Evolutionary conservation across 345 rosid genomes (phyloP).

Genomic region (Eucalyptus dawsonii): DNA sequence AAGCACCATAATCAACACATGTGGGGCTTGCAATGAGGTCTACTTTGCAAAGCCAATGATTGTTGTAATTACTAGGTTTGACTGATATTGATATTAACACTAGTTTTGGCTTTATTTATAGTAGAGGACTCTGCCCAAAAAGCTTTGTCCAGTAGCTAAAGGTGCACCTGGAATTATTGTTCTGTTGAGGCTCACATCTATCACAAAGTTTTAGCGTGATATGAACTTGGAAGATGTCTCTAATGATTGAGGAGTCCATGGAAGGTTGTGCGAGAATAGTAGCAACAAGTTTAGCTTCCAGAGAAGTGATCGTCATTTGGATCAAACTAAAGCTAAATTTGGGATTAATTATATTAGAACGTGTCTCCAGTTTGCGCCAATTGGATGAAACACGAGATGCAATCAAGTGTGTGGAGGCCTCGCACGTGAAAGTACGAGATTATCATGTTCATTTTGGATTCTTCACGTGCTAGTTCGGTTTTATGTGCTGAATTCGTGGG

Average conservation of each 20-base stretch:
- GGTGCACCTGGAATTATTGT: background rate
- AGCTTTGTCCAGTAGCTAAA: background rate
- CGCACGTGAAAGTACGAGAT: background rate
- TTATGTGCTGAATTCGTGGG: background rate
- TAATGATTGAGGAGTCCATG: background rate
- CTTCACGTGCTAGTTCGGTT: background rate
- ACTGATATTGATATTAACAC: background rate
- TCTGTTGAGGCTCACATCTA: background rate
- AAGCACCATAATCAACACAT: background rate
- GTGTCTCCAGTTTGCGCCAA: background rate
- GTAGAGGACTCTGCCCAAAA: background rate
- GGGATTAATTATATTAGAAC: background rate
- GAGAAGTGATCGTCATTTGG: background rate
- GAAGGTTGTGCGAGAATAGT: background rate
- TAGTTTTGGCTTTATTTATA: background rate
- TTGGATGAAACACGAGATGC: background rate
- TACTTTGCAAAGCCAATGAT: background rate
- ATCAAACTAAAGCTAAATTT: background rate
- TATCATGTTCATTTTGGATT: background rate
- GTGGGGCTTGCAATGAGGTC: fast-evolving
- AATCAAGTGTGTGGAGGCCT: background rate
- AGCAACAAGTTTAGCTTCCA: background rate
- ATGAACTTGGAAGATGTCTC: background rate
- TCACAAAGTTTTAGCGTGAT: background rate
- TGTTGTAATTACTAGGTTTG: background rate